Conservation (phyloP, 108 stramenopile genomes). For the Cyclotella atomus region DNA sequence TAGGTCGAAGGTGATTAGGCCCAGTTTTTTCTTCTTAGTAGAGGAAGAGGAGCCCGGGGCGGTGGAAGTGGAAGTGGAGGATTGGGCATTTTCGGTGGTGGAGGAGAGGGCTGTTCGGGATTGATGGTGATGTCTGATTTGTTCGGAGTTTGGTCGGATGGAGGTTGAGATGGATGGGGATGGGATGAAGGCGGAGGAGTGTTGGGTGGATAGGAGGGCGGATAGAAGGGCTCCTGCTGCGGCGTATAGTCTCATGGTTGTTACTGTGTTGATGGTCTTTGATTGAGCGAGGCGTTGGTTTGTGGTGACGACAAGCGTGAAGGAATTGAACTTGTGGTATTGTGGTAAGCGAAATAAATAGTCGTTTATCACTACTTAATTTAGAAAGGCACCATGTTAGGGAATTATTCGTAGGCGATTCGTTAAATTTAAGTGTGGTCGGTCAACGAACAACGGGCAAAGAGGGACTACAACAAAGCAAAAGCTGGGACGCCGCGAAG, state of each 20-base stretch:
- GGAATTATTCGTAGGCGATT: too few species aligned
- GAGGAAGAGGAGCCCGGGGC: constrained; percentile 33
- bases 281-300: background rate
- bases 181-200: constrained; percentile 25
- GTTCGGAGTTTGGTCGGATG: background rate
- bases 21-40: constrained; percentile 56
- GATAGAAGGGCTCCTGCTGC: constrained; percentile 27
- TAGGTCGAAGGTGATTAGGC: constrained; percentile 86
- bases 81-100: too few species aligned
- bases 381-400: background rate
- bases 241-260: constrained; percentile 27
- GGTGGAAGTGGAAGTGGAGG: constrained; percentile 36
- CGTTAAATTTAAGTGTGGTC: too few species aligned
- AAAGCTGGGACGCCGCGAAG: too few species aligned
- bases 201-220: constrained; percentile 20
- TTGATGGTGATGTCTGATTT: background rate
- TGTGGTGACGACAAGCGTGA: background rate
- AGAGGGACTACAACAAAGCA: too few species aligned
- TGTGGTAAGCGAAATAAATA: background rate
- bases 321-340: background rate
- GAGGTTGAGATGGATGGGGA: constrained; percentile 9
- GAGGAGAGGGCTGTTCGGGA: background rate
- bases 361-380: background rate
- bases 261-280: background rate
- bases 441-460: too few species aligned